Evolutionary conservation across 2,329 filamentous ascomycete species (phyloP).

Genomic region (Tolypocladium album): DNA sequence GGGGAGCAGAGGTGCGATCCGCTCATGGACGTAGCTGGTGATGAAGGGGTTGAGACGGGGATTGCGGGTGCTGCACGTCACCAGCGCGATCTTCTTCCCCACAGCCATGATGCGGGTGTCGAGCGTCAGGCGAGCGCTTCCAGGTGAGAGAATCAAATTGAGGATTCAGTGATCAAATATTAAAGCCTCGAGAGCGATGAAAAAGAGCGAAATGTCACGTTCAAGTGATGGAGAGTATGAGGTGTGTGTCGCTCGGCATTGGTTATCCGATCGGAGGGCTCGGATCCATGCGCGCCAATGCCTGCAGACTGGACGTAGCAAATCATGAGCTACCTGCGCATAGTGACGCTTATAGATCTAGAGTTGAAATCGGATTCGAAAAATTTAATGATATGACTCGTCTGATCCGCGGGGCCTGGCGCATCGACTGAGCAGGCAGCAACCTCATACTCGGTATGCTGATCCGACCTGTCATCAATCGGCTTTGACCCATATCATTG

Average conservation of each 20-base stretch:
- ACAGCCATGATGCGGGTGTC: neutral
- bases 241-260: neutral
- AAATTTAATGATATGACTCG: neutral
- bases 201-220: neutral
- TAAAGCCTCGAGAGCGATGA: neutral
- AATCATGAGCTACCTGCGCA: too few species aligned
- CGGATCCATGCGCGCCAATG: neutral
- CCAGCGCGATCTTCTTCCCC: constrained; percentile 18
- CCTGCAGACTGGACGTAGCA: too few species aligned
- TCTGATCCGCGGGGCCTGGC: neutral
- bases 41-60: constrained; percentile 22
- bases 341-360: too few species aligned
- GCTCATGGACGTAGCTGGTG: constrained; percentile 18
- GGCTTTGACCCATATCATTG: neutral
- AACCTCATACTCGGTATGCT: neutral
- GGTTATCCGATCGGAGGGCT: neutral
- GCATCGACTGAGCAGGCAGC: neutral
- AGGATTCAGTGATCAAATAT: neutral
- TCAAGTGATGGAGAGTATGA: neutral
- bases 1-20: constrained; percentile 9
- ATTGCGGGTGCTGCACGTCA: constrained; percentile 23
- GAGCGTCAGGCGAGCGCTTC: neutral
- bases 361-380: neutral
- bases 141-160: neutral
- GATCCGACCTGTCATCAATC: neutral